Base-by-base conservation (phyloP, 768 basidiomycete genomes). In the Boletellus sp. region DNA sequence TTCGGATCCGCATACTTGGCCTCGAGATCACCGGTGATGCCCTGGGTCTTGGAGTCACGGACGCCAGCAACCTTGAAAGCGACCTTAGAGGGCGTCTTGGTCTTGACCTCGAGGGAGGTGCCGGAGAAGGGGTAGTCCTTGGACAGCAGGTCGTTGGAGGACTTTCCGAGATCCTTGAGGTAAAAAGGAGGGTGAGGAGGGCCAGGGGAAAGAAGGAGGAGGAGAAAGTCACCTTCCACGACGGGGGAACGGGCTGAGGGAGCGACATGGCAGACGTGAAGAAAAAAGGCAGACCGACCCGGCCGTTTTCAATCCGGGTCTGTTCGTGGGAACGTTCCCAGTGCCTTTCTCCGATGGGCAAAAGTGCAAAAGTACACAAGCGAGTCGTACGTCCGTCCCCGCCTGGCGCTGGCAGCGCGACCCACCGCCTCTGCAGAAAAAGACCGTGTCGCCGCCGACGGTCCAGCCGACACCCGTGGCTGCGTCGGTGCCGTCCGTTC, bases 241-340 rank as follows among this genome's bases (percentile, higher is more conserved):
- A 93, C 51, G 93, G 94, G 70, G 93, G 94, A 62, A 96, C 94
- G 55, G 94, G 91, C 66, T 95, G 94, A 70, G 94, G 90, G 63
- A 92, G 79, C 69, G 90, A 89, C 90, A 92, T 93, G 48, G 22
- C 72, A 66, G 37, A 50, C 48, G 58, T 47, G 55, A 50, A 48
- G 41, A 49, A 45, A 50, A 52, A 39, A 39, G 45, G 20, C 24
- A 39, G 46, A 42, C 39, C 31, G 36, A 40, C 22, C 32, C 28
- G 39, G 23, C 22, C 51, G 20, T 38, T 56, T 57, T 51, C 48
- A 44, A 38, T 52, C 48, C 60, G 64, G 67, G 54, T 54, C 43
- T 39, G 56, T 56, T 59, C 67, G 67, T 68, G 67, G 59, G 68
- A 70, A 68, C 37, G 37, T 48, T 46, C 5, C 28, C 5, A 16